Base-by-base conservation (phyloP, 768 basidiomycete species). In the Pleurotus sapidus region DNA sequence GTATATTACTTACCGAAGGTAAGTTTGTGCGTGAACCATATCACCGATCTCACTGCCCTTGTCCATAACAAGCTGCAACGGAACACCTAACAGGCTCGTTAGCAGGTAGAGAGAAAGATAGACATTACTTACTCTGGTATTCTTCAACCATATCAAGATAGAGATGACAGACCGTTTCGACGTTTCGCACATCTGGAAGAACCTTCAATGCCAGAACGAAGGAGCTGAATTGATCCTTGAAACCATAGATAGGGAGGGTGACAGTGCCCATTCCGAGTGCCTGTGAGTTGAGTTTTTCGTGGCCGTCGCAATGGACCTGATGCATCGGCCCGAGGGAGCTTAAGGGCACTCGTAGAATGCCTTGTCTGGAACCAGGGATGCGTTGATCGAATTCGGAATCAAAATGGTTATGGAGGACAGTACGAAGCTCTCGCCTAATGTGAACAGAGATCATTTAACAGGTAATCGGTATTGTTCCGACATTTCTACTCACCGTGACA, bases 271-370 rank as follows among this genome's bases (percentile, higher is more conserved):
- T 67, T 18, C 57, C 45, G 20, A 69, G 55, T 7, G 66, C 65
- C 49, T 65, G 62, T 20, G 49, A 43, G 15, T 46, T 57, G 5
- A 69, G 59, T 42, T 67, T 69, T 53, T 67, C 67, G 49, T 68
- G 66, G 3, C 65, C 67, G 60, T 69, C 67, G 8, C 39, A 50
- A 57, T 65, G 61, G 17, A 58, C 23, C 43, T 67, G 56, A 58
- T 64, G 61, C 46, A 45, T 61, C 18, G 59, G 60, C 4, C 65
- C 59, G 24, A 65, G 42, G 39, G 18, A 43, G 46, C 58, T 53
- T 14, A 63, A 42, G 5, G 60, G 63, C 3, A 55, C 53, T 25
- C 56, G 53, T 20, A 6, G 15, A 43, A 43, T 43, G 15, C 42
- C 42, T 20, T 43, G 53, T 46, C 59, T 61, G 17, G 58, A 59